These are phyloP conservation scores for Phragmites australis DNA, from an alignment of 176 grass and related monocot species.

Conservation along the genomic window DNA sequence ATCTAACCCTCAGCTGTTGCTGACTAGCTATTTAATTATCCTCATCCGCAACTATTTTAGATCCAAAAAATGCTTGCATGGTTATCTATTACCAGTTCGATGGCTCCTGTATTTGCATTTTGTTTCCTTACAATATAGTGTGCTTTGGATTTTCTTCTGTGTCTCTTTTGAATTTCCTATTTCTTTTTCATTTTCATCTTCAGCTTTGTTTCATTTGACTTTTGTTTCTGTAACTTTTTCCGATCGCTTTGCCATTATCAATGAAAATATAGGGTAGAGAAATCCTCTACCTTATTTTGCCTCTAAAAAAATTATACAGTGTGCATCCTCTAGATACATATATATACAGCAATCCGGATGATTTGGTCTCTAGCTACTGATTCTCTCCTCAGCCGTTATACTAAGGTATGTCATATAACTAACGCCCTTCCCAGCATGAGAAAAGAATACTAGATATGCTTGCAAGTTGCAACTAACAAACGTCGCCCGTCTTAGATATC, in stretches of 20 bases:
- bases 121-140: neutral
- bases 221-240: too few relatives aligned
- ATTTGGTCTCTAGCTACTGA: neutral
- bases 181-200: too few relatives aligned
- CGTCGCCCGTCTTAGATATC: neutral
- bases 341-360: neutral
- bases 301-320: too few relatives aligned
- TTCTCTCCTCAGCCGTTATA: neutral
- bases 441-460: neutral
- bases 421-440: neutral
- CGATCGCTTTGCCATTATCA: too few relatives aligned
- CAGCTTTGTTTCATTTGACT: too few relatives aligned
- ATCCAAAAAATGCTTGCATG: neutral
- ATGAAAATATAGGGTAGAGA: too few relatives aligned
- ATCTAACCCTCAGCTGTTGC: constrained; percentile 36
- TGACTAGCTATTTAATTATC: constrained; percentile 20
- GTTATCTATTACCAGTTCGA: neutral
- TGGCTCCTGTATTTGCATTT: neutral
- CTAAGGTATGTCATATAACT: neutral
- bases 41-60: neutral
- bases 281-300: too few relatives aligned
- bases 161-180: too few relatives aligned
- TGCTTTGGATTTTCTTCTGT: too few relatives aligned
- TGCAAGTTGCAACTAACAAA: constrained; percentile 20
- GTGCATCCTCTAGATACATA: neutral